Conservation (phyloP, 169 alveolate species). For the Plasmodium gonderi region DNA sequence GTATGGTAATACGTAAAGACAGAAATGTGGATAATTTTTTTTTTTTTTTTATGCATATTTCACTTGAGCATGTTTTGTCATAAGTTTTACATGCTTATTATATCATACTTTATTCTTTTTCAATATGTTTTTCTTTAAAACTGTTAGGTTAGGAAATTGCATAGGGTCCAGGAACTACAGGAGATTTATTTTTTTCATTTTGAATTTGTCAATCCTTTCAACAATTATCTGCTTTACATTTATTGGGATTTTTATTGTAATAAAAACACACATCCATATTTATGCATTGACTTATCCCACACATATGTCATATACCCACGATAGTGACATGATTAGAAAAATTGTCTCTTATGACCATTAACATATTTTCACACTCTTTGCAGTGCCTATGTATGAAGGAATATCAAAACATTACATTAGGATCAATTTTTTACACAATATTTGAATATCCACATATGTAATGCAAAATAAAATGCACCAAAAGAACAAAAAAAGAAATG, state of each 20-base stretch:
- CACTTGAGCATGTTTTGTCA: not conserved
- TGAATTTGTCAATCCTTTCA: slow-evolving; percentile 72
- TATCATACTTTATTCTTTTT: too few relatives aligned
- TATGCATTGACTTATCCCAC: too few relatives aligned
- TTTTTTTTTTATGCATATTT: not conserved
- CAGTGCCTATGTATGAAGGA: slow-evolving; percentile 56
- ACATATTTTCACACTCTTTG: not conserved
- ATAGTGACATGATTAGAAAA: not conserved
- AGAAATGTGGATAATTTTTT: not conserved
- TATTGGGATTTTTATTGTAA: slow-evolving; percentile 66
- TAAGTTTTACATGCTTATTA: not conserved
- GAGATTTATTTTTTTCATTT: slow-evolving; percentile 53
- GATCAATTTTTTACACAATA: slow-evolving; percentile 25
- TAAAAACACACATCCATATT: not conserved
- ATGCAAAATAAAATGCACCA: not conserved
- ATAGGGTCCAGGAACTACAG: slow-evolving; percentile 56
- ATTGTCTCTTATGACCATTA: not conserved
- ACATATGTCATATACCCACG: not conserved
- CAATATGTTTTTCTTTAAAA: not conserved
- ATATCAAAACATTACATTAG: slow-evolving; percentile 14
- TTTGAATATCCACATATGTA: slow-evolving; percentile 69
- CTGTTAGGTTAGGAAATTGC: slow-evolving; percentile 61
- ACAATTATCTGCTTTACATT: slow-evolving; percentile 67
- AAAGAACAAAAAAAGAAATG: not conserved
- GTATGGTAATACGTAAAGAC: slow-evolving; percentile 85